These are phyloP conservation scores for Casuarina cunninghamiana DNA, from an alignment of 306 rosid genomes.

Conservation along the genomic window DNA sequence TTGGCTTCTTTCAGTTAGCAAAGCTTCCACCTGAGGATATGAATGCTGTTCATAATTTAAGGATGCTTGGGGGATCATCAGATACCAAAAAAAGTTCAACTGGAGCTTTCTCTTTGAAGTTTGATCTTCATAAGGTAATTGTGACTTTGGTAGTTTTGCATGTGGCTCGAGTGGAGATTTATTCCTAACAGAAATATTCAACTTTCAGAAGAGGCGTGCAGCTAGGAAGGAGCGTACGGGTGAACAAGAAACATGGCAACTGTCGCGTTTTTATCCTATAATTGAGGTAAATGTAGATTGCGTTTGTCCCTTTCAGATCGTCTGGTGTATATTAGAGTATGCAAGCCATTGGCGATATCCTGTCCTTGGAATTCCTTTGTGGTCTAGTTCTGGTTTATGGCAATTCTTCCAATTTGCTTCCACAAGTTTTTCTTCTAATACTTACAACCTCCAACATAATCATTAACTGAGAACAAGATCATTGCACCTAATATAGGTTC, in stretches of 20 bases:
- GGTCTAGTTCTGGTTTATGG: conserved; percentile 1
- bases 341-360: neutral
- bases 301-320: conserved; percentile 7
- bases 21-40: conserved; percentile 69
- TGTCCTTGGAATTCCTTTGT: neutral
- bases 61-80: conserved; percentile 69
- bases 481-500: neutral
- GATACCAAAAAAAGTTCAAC: conserved; percentile 62
- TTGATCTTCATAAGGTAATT: conserved; percentile 78
- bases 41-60: conserved; percentile 68
- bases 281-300: conserved; percentile 61
- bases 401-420: conserved; percentile 4
- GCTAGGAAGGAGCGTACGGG: conserved; percentile 78
- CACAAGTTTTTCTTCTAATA: neutral
- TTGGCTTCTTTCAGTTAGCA: conserved; percentile 58
- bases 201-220: conserved; percentile 78
- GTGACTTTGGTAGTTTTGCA: conserved; percentile 10
- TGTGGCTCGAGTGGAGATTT: conserved; percentile 11
- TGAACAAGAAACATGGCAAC: conserved; percentile 83
- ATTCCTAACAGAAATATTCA: conserved; percentile 33
- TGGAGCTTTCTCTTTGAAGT: conserved; percentile 71
- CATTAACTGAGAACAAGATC: neutral
- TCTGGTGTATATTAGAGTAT: neutral
- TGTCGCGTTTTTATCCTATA: conserved; percentile 89
- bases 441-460: neutral